A percentile compares a stretch with the other conserved stretches of the same genome.
Evolutionary conservation across 148 eudicot genomes (phyloP).

Genomic region (Talinum fruticosum): DNA sequence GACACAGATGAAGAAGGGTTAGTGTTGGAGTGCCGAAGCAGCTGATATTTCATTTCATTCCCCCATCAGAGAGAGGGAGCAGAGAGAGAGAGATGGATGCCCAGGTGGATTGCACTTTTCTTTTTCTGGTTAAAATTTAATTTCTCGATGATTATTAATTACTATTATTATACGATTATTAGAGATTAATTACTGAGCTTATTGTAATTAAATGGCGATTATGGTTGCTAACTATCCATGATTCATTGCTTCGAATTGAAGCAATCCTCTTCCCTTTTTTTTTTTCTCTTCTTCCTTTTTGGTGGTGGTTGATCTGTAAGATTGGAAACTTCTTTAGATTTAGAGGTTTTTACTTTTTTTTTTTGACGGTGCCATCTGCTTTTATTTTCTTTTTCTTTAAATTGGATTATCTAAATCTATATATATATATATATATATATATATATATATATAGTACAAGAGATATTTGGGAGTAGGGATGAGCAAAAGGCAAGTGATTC

Average conservation of each 20-base stretch:
- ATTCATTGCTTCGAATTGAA: constrained; percentile 1
- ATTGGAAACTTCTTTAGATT: neutral
- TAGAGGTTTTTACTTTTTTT: neutral
- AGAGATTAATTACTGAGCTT: too few species aligned
- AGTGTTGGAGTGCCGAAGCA: neutral
- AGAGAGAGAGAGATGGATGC: neutral
- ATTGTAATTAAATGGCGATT: neutral
- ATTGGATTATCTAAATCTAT: too few species aligned
- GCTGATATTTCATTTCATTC: constrained; percentile 25
- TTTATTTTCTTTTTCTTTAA: too few species aligned
- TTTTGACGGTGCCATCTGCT: too few species aligned
- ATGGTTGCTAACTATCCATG: neutral
- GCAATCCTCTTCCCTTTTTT: neutral
- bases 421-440: too few species aligned
- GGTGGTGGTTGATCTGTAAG: neutral
- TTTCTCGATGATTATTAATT: too few species aligned
- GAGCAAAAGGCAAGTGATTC: too few species aligned
- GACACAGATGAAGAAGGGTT: constrained; percentile 8
- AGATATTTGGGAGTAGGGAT: too few species aligned
- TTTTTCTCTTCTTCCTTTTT: neutral
- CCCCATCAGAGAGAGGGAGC: neutral
- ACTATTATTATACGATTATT: neutral
- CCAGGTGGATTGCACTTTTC: neutral
- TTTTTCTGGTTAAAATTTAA: neutral
- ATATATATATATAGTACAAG: too few species aligned